Evolutionary conservation across 805 yeast species (phyloP).

Genomic region (Lipomyces spencermartinsiae): DNA sequence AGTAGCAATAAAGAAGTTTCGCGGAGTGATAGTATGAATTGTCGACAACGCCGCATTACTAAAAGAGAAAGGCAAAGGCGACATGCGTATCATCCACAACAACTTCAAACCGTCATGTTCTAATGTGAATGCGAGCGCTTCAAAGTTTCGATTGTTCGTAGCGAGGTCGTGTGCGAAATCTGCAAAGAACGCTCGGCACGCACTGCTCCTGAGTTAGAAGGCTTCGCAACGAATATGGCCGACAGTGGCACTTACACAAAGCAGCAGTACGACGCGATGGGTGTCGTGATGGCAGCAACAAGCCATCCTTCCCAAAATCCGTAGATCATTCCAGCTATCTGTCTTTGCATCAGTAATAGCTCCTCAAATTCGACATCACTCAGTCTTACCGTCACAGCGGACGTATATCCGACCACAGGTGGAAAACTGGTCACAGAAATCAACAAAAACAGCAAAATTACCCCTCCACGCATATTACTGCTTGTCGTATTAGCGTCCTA

Average conservation of each 20-base stretch:
- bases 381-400: slow-evolving; percentile 43
- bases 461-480: slow-evolving; percentile 45
- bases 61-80: slow-evolving; percentile 92
- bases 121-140: slow-evolving; percentile 75
- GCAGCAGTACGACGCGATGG: slow-evolving; percentile 75
- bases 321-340: slow-evolving; percentile 72
- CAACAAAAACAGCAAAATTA: slow-evolving; percentile 54
- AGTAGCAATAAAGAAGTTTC: slow-evolving; percentile 73
- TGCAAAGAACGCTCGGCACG: slow-evolving; percentile 65
- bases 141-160: slow-evolving; percentile 64
- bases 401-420: slow-evolving; percentile 83
- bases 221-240: not conserved
- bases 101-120: slow-evolving; percentile 73
- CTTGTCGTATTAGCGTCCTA: not conserved
- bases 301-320: slow-evolving; percentile 86
- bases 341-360: slow-evolving; percentile 47
- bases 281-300: slow-evolving; percentile 68
- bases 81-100: slow-evolving; percentile 74
- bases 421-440: slow-evolving; percentile 82
- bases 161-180: slow-evolving; percentile 67
- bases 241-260: slow-evolving; percentile 51
- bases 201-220: slow-evolving; percentile 19
- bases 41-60: slow-evolving; percentile 93
- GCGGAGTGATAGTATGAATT: slow-evolving; percentile 71
- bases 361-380: slow-evolving; percentile 49